phyloP scores from a whole-genome alignment of 2,329 filamentous ascomycete genomes.

The Lomentospora prolificans region DNA sequence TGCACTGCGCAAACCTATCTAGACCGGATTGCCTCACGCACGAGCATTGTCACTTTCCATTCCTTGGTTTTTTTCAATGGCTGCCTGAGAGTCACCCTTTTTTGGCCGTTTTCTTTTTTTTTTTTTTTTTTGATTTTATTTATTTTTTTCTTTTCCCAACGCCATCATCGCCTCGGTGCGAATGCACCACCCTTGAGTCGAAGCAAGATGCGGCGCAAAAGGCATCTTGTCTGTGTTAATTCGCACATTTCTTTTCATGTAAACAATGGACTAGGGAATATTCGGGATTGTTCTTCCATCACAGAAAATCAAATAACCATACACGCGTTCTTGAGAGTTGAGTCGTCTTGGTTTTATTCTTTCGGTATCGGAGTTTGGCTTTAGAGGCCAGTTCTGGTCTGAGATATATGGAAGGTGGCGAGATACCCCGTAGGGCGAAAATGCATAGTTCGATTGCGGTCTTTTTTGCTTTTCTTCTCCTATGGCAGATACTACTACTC shows the following conservation, averaged over 20 bases:
- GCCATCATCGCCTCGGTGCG: too few relatives aligned
- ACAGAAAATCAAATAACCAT: not conserved
- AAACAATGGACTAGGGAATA: not conserved
- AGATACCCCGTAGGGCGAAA: not conserved
- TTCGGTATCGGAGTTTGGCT: constrained; percentile 1
- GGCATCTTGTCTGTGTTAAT: not conserved
- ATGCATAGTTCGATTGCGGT: not conserved
- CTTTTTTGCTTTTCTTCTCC: not conserved
- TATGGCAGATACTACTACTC: too few relatives aligned
- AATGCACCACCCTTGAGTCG: too few relatives aligned
- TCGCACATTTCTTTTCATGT: not conserved
- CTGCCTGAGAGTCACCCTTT: too few relatives aligned
- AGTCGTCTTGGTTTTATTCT: not conserved
- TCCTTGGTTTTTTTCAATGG: not conserved
- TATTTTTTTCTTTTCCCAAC: not conserved
- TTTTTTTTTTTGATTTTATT: not conserved
- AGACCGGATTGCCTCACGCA: too few relatives aligned
- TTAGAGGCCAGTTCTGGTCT: not conserved
- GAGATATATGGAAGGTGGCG: not conserved
- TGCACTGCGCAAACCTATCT: too few relatives aligned
- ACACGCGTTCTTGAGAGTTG: not conserved
- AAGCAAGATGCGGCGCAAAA: not conserved
- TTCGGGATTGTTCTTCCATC: not conserved
- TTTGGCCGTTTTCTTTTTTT: not conserved
- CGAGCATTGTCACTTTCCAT: not conserved